Evolutionary conservation across 805 yeast genomes (phyloP), one percentile per base, ranked within the genome.

Genomic region (Yarrowia yakushimensis): DNA sequence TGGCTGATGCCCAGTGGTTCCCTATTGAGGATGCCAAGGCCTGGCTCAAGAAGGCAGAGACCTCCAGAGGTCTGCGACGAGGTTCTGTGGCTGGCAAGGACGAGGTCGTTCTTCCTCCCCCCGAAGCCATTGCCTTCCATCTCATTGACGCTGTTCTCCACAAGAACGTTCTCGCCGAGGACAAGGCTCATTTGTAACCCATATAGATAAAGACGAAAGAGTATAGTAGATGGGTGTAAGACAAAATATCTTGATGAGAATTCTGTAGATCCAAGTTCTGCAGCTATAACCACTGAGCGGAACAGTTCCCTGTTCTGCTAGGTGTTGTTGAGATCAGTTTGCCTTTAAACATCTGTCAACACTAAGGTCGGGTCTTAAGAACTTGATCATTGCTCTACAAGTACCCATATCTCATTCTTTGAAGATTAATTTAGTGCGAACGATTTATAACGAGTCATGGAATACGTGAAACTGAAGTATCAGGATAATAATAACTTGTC

Each of bases 1-100:
- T 93, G 62, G 81, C 78, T 22, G 96, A 90, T 70, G 97, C 97
- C 15, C 79, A 83, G 68, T 92, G 97, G 97, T 86, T 91, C 67
- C 84, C 85, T 63, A 75, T 80, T 2, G 75, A 72, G 15, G 61
- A 62, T 17, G 64, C 64, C 18, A 34, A 28, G 27, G 33, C 4
- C 20, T 23, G 39, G 46, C 28, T 34, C 50, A 41, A 60, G 30
- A 39, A 39, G 31, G 42, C 41, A 27, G 43, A 59, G 25, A 33
- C 45, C 2, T 43, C 55, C 17, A 17, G 62, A 18, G 42, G 42
- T 3, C 23, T 43, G 42, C n/a, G 43, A 59, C 42, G 54, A 11
- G 62, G 52, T 2, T 45, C 64, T 0, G 61, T 54, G 11, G 43
- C 31, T 8, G 36, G 13, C 1, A 25, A 52, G 8, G 43, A 22